These are phyloP conservation scores for Sordariomycetes sp. DNA, from an alignment of 2,329 filamentous ascomycete genomes.

Conservation along the genomic window DNA sequence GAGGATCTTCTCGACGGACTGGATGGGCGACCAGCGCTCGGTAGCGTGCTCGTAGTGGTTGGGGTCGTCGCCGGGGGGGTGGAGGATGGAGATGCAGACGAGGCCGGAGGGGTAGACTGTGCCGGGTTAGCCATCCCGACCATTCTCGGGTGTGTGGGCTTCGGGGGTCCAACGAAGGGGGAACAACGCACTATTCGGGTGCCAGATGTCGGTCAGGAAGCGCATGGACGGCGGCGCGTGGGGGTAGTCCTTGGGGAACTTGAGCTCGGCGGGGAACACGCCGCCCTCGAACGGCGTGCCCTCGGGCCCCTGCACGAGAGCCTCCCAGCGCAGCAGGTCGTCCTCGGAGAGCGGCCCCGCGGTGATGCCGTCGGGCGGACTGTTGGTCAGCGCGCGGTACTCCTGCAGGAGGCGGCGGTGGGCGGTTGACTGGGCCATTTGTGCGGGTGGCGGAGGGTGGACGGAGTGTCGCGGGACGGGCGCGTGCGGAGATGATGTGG, in stretches of 20 bases:
- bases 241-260: conserved; percentile 95
- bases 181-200: conserved; percentile 69
- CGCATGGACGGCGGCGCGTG: conserved; percentile 92
- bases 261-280: conserved; percentile 88
- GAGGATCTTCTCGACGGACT: conserved; percentile 95
- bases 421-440: conserved; percentile 51
- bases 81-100: conserved; percentile 97
- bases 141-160: background rate
- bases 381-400: conserved; percentile 87
- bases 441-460: background rate
- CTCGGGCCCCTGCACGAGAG: conserved; percentile 87
- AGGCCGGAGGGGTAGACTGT: conserved; percentile 83
- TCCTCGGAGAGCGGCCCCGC: conserved; percentile 90
- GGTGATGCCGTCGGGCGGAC: conserved; percentile 94
- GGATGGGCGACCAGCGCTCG: conserved; percentile 93
- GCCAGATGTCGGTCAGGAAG: conserved; percentile 89
- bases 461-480: background rate
- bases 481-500: background rate
- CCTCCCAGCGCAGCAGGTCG: conserved; percentile 94
- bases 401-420: conserved; percentile 85
- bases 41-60: conserved; percentile 97
- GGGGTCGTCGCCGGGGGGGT: conserved; percentile 91
- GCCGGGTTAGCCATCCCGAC: background rate
- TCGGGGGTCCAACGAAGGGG: background rate
- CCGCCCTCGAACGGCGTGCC: conserved; percentile 94